A percentile compares a stretch with the other conserved stretches of the same genome.
phyloP scores from a whole-genome alignment of 306 rosid genomes.

The Comarum palustre region DNA sequence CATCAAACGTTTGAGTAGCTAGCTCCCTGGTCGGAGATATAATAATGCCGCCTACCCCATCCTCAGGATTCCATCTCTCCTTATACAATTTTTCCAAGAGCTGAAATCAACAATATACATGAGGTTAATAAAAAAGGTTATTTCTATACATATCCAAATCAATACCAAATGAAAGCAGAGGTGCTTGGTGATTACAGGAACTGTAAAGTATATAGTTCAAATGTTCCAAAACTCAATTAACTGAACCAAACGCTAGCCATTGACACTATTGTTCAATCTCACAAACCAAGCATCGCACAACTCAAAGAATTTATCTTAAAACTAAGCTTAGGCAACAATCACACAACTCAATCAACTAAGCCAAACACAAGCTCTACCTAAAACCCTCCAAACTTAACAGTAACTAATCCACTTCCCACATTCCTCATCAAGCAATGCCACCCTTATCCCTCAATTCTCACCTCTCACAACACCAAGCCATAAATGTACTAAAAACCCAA shows the following conservation, averaged over 20 bases:
- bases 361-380: not conserved
- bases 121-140: not conserved
- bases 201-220: not conserved
- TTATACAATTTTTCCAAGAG: conserved; percentile 73
- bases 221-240: too few species aligned
- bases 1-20: conserved; percentile 76
- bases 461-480: not conserved
- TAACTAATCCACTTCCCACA: not conserved
- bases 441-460: not conserved
- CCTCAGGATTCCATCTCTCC: conserved; percentile 77
- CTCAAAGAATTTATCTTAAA: too few species aligned
- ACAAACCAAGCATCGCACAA: not conserved
- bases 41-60: conserved; percentile 85
- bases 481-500: not conserved
- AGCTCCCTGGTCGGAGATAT: conserved; percentile 88
- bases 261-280: not conserved
- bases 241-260: too few species aligned
- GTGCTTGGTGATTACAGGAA: not conserved
- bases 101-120: conserved; percentile 35
- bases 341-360: not conserved
- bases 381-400: not conserved
- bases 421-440: not conserved
- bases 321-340: too few species aligned
- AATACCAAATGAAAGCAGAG: not conserved
- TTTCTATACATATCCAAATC: not conserved